Percentiles rank a stretch among this genome's conserved stretches.
Evolutionary conservation across 768 basidiomycete species (phyloP).

Genomic region (Xanthoconium stramineum): DNA sequence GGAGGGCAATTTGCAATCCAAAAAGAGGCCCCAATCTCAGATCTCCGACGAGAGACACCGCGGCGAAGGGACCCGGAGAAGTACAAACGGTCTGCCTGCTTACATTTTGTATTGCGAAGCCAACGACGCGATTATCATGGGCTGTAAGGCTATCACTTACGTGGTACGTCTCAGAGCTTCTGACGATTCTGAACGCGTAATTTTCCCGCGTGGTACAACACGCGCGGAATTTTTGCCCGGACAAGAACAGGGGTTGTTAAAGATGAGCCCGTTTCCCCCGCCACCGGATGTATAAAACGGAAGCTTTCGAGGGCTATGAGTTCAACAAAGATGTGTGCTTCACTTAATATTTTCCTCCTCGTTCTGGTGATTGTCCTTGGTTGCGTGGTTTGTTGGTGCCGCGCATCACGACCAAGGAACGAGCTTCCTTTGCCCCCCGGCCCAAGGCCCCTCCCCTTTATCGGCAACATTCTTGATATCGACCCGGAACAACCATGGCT

Average conservation of each 20-base stretch:
- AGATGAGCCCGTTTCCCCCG: slow-evolving; percentile 3
- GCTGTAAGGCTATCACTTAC: slow-evolving; percentile 22
- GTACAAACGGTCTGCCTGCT: slow-evolving; percentile 8
- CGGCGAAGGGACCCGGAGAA: slow-evolving; percentile 20
- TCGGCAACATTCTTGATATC: slow-evolving; percentile 26
- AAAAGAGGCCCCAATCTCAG: slow-evolving; percentile 10
- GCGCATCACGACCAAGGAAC: slow-evolving; percentile 2
- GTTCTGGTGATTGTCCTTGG: slow-evolving; percentile 3
- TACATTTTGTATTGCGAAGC: slow-evolving; percentile 13
- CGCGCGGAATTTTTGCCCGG: neutral
- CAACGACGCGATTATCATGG: slow-evolving; percentile 17
- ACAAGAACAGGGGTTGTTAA: slow-evolving; percentile 12
- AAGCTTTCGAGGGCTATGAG: neutral
- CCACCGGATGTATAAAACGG: slow-evolving; percentile 17
- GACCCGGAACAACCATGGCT: slow-evolving; percentile 23
- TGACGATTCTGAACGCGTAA: slow-evolving; percentile 10
- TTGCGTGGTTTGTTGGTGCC: slow-evolving; percentile 10
- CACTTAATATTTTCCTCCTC: slow-evolving; percentile 9
- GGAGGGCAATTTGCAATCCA: slow-evolving; percentile 17
- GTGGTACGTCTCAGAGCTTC: slow-evolving; percentile 17
- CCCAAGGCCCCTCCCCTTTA: slow-evolving; percentile 20
- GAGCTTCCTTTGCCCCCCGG: slow-evolving; percentile 21
- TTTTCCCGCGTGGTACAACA: slow-evolving; percentile 8
- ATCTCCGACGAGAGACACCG: slow-evolving; percentile 24
- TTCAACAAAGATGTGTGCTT: slow-evolving; percentile 11